Evolutionary conservation across 148 eudicot genomes (phyloP).

Genomic region (Silene uniflora): DNA sequence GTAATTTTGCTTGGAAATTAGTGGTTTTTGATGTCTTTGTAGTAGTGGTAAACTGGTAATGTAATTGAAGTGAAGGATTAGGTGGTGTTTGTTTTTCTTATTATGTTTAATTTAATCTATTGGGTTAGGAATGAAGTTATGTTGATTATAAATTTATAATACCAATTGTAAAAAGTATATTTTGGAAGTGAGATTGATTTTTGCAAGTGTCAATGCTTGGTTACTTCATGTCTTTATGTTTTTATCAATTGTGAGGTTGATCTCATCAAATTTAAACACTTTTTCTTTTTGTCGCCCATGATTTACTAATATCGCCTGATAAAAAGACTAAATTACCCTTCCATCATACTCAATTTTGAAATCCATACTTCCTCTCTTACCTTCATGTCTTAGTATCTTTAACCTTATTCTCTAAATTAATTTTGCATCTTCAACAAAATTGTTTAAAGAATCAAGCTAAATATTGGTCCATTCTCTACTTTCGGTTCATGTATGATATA

Average conservation of each 20-base stretch:
- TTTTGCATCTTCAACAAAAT: too few relatives aligned
- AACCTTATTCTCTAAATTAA: too few relatives aligned
- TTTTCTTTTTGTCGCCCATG: too few relatives aligned
- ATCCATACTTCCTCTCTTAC: too few relatives aligned
- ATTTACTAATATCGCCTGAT: too few relatives aligned
- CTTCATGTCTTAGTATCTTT: too few relatives aligned
- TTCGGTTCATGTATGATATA: too few relatives aligned
- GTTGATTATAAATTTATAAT: constrained; percentile 3
- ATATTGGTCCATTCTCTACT: too few relatives aligned
- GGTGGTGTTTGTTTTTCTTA: background rate
- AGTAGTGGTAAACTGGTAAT: background rate
- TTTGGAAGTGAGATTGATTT: constrained; percentile 13
- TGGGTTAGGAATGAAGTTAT: constrained; percentile 2
- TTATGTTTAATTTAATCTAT: background rate
- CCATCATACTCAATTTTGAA: too few relatives aligned
- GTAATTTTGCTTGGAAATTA: background rate
- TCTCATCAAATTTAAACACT: background rate
- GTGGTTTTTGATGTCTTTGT: background rate
- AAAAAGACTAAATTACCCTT: too few relatives aligned
- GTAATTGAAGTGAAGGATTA: background rate
- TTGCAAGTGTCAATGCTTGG: background rate
- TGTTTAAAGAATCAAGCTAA: too few relatives aligned
- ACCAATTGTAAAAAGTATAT: constrained; percentile 33
- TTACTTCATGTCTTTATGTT: too few relatives aligned
- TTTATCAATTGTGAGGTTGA: background rate